Conservation (phyloP, 164 flowering plant species). For the Liquidambar formosana region DNA sequence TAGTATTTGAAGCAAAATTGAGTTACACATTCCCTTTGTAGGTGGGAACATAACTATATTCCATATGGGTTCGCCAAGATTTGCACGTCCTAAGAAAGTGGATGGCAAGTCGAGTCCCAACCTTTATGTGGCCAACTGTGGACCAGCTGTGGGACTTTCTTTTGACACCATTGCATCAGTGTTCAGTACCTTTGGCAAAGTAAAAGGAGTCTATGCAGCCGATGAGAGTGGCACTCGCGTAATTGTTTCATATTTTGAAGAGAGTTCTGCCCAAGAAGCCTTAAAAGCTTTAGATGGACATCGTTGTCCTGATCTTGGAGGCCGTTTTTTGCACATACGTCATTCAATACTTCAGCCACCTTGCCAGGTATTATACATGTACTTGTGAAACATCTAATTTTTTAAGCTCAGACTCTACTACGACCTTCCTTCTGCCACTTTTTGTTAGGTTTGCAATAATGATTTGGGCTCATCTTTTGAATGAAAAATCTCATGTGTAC, state of each 20-base stretch:
- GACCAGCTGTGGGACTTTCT: conserved; percentile 81
- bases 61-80: conserved; percentile 39
- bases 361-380: conserved; percentile 18
- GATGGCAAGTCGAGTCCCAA: conserved; percentile 44
- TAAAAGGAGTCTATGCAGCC: conserved; percentile 71
- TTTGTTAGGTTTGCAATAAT: background rate
- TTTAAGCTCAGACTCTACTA: background rate
- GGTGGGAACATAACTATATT: no score
- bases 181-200: conserved; percentile 61
- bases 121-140: conserved; percentile 91
- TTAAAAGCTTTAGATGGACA: conserved; percentile 52
- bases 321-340: conserved; percentile 73
- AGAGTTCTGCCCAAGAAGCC: conserved; percentile 57
- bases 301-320: conserved; percentile 59
- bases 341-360: conserved; percentile 49
- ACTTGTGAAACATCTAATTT: background rate
- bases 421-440: background rate
- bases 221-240: conserved; percentile 88
- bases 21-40: no score
- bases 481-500: no score
- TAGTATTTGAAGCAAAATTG: no score
- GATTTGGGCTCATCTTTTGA: background rate
- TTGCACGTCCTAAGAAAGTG: conserved; percentile 41
- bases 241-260: conserved; percentile 57
- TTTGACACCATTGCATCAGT: conserved; percentile 52